Percentiles rank a stretch among this genome's conserved stretches.
phyloP scores from a whole-genome alignment of 1,284 basidiomycete species.

The Termitomyces sp. region DNA sequence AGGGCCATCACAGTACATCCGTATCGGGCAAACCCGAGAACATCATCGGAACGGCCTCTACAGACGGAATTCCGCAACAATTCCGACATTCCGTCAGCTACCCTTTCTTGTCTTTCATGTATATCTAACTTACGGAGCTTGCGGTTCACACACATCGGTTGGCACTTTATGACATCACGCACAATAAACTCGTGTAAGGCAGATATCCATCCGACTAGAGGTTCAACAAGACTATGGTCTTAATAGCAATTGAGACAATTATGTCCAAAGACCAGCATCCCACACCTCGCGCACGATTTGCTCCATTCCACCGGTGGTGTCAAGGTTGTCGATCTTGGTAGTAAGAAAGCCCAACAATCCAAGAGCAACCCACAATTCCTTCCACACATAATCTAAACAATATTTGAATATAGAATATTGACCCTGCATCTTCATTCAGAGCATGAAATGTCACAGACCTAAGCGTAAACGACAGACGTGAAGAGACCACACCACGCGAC shows the following conservation, averaged over 20 bases:
- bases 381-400: constrained; percentile 55
- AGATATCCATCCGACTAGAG: constrained; percentile 46
- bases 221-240: constrained; percentile 49
- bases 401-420: not conserved
- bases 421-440: not conserved
- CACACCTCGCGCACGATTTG: constrained; percentile 48
- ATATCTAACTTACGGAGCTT: constrained; percentile 39
- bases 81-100: constrained; percentile 14
- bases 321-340: constrained; percentile 43
- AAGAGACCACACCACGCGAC: constrained; percentile 50
- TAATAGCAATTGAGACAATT: not conserved
- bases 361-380: constrained; percentile 54
- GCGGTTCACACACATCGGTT: constrained; percentile 31
- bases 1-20: constrained; percentile 48
- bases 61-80: constrained; percentile 7
- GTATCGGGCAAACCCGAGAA: constrained; percentile 50
- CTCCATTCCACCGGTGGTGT: constrained; percentile 45
- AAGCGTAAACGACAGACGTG: constrained; percentile 46
- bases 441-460: constrained; percentile 31
- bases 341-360: constrained; percentile 50
- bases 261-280: not conserved
- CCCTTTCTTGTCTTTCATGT: not conserved
- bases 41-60: constrained; percentile 41
- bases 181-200: constrained; percentile 59
- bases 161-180: constrained; percentile 27